Percentiles rank a stretch among this genome's conserved stretches.
Conservation (phyloP, 2,329 filamentous ascomycete genomes). For the Periconia sp. region DNA sequence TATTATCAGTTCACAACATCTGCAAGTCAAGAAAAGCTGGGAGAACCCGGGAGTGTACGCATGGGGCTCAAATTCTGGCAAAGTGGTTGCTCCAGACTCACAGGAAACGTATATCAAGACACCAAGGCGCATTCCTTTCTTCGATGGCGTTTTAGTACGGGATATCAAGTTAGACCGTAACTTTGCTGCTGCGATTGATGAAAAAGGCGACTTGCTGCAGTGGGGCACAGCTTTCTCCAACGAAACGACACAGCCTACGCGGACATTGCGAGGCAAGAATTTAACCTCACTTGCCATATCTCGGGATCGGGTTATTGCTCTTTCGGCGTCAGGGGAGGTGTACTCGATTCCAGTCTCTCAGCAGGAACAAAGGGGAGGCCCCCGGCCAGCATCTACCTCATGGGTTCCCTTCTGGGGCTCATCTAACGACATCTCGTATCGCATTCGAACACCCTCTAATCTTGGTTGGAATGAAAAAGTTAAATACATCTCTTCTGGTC, state of each 20-base stretch:
- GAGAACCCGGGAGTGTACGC: slow-evolving; percentile 87
- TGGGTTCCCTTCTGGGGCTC: slow-evolving; percentile 79
- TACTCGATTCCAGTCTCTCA: slow-evolving; percentile 84
- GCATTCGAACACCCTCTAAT: slow-evolving; percentile 69
- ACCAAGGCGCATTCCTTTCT: slow-evolving; percentile 78
- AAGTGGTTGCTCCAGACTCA: slow-evolving; percentile 84
- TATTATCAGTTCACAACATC: slow-evolving; percentile 80
- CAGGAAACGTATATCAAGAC: slow-evolving; percentile 79
- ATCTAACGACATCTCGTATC: slow-evolving; percentile 70
- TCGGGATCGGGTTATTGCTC: slow-evolving; percentile 79
- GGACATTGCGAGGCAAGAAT: slow-evolving; percentile 82
- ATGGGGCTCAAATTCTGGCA: slow-evolving; percentile 88
- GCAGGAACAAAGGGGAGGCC: slow-evolving; percentile 69
- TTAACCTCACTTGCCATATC: slow-evolving; percentile 78
- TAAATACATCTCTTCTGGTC: slow-evolving; percentile 74
- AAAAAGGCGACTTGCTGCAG: slow-evolving; percentile 87
- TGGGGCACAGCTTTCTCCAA: slow-evolving; percentile 84
- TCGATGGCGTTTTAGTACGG: slow-evolving; percentile 81
- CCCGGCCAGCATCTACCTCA: slow-evolving; percentile 67
- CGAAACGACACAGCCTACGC: slow-evolving; percentile 66
- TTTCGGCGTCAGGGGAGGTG: slow-evolving; percentile 75
- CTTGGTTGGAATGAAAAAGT: slow-evolving; percentile 75
- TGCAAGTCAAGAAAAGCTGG: slow-evolving; percentile 83
- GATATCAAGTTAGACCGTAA: slow-evolving; percentile 84
- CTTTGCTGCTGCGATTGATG: slow-evolving; percentile 85